Conservation (phyloP, 306 rosid species). For the Pyrus betulifolia region DNA sequence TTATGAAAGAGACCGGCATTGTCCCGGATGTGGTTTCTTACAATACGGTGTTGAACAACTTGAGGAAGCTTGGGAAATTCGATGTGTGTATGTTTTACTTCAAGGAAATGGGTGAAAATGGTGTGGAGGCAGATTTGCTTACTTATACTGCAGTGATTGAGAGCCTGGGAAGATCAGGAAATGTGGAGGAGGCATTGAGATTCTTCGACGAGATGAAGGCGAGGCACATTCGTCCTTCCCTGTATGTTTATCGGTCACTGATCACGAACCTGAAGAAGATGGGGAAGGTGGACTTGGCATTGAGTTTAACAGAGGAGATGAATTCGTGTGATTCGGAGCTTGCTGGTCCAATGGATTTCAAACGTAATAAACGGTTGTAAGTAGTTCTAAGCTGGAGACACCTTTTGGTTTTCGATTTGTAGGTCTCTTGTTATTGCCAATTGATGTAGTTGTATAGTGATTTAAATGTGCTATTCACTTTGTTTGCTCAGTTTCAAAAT, state of each 20-base stretch:
- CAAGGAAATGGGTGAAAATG: slow-evolving; percentile 57
- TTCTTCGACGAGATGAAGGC: slow-evolving; percentile 60
- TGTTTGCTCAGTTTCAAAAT: neutral
- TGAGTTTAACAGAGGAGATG: slow-evolving; percentile 52
- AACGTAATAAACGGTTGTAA: slow-evolving; percentile 27
- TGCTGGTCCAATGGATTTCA: slow-evolving; percentile 49
- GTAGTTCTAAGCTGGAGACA: neutral
- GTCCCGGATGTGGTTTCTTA: slow-evolving; percentile 58
- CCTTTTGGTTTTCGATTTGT: neutral
- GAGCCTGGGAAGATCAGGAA: slow-evolving; percentile 59
- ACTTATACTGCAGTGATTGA: slow-evolving; percentile 67
- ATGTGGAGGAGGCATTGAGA: slow-evolving; percentile 51
- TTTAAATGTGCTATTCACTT: neutral
- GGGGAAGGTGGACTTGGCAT: slow-evolving; percentile 60
- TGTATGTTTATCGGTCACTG: slow-evolving; percentile 45
- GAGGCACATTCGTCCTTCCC: slow-evolving; percentile 50
- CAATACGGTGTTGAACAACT: slow-evolving; percentile 59
- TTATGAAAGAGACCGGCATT: slow-evolving; percentile 50
- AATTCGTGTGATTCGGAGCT: slow-evolving; percentile 39
- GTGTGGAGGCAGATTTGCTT: slow-evolving; percentile 61
- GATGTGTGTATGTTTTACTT: slow-evolving; percentile 46
- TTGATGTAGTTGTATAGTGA: neutral
- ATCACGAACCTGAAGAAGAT: slow-evolving; percentile 42
- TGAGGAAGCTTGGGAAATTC: slow-evolving; percentile 62
- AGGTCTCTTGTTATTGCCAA: neutral